These are phyloP conservation scores for Paspalum vaginatum DNA, from an alignment of 176 grass and related monocot species.

Conservation along the genomic window DNA sequence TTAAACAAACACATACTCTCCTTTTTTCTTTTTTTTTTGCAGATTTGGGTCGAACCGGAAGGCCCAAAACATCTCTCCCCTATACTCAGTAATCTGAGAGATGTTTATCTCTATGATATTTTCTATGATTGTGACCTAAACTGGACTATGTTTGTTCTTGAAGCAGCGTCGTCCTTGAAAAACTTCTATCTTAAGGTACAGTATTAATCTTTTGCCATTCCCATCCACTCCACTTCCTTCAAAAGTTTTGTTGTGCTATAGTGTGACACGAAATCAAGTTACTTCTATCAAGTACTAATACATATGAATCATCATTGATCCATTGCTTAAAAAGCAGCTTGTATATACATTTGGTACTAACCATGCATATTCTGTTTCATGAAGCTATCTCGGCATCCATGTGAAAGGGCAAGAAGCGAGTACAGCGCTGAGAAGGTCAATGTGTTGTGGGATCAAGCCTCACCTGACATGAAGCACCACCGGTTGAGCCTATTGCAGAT, in stretches of 20 bases:
- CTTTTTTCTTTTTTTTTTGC: background rate
- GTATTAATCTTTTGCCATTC: background rate
- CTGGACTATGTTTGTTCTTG: slow-evolving; percentile 25
- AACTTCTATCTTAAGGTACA: background rate
- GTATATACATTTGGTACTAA: too few species aligned
- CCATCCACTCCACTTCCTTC: too few species aligned
- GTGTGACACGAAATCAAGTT: too few species aligned
- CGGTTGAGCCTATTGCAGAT: slow-evolving; percentile 7
- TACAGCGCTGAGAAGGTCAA: background rate
- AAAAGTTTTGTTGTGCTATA: too few species aligned
- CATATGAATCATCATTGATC: too few species aligned
- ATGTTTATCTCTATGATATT: slow-evolving; percentile 14
- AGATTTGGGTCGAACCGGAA: slow-evolving; percentile 15
- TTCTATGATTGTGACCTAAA: background rate
- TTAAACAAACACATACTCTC: background rate
- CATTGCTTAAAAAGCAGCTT: too few species aligned
- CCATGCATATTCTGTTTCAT: background rate
- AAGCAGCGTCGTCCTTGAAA: background rate
- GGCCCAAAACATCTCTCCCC: background rate
- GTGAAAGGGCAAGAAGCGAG: background rate
- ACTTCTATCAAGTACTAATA: too few species aligned
- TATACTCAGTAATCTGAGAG: slow-evolving; percentile 8
- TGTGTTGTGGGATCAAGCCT: background rate
- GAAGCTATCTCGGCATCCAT: slow-evolving; percentile 28
- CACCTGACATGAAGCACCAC: slow-evolving; percentile 15